phyloP scores from a whole-genome alignment of 495 filamentous ascomycete genomes.

The Penicillium antarcticum region DNA sequence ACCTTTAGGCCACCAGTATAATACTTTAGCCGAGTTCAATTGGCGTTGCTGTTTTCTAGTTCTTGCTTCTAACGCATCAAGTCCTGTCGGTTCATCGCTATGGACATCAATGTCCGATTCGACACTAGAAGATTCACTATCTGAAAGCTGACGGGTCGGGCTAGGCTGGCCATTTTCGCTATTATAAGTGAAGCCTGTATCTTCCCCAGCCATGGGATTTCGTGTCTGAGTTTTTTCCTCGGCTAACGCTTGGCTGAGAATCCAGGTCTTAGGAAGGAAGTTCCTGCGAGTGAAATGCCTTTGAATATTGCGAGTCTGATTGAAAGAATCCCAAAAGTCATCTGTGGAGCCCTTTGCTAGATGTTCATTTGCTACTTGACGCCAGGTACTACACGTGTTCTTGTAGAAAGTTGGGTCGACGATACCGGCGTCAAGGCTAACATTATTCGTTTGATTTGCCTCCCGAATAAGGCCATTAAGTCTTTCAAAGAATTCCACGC shows the following conservation, averaged over 20 bases:
- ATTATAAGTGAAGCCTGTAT: not conserved
- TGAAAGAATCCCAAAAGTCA: constrained; percentile 2
- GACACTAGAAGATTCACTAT: not conserved
- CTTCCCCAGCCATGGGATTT: not conserved
- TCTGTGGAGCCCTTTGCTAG: too few species aligned
- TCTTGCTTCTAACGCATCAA: constrained; percentile 11
- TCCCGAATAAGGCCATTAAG: too few species aligned
- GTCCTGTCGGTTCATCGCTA: not conserved
- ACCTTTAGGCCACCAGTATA: constrained; percentile 36
- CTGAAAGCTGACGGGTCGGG: not conserved
- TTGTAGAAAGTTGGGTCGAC: too few species aligned
- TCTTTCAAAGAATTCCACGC: too few species aligned
- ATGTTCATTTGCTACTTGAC: not conserved
- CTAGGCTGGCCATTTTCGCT: not conserved
- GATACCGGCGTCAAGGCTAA: too few species aligned
- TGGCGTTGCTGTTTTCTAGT: constrained; percentile 3
- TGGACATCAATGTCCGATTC: not conserved
- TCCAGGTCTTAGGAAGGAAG: constrained; percentile 7
- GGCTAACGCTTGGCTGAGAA: constrained; percentile 2
- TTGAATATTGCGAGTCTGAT: constrained; percentile 2
- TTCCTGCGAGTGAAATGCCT: constrained; percentile 9
- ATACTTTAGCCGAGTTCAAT: constrained; percentile 46
- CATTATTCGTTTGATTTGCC: too few species aligned
- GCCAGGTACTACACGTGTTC: too few species aligned
- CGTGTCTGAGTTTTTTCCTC: not conserved